A percentile compares a stretch with the other conserved stretches of the same genome.
Evolutionary conservation across 2,329 filamentous ascomycete species (phyloP).

Genomic region (Canariomyces notabilis): DNA sequence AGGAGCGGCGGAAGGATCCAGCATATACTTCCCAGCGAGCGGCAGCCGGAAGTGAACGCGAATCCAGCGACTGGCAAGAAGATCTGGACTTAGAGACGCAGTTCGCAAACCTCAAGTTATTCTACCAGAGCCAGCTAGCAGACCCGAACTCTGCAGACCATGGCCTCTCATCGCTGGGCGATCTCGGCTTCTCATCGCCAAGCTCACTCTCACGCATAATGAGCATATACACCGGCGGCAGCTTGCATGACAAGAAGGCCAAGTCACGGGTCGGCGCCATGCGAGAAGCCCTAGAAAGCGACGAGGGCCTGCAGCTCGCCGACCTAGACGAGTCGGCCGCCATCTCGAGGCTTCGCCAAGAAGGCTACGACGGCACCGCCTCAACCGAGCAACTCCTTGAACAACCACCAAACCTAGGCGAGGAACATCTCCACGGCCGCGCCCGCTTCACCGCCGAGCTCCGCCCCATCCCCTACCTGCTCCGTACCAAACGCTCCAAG

Average conservation of each 20-base stretch:
- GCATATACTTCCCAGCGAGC: conserved; percentile 24
- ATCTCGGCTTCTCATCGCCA: conserved; percentile 66
- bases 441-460: conserved; percentile 66
- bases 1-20: conserved; percentile 47
- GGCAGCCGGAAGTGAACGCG: background rate
- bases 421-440: conserved; percentile 43
- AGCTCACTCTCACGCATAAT: conserved; percentile 82
- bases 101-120: conserved; percentile 69
- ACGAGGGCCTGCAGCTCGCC: conserved; percentile 67
- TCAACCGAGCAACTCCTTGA: conserved; percentile 44
- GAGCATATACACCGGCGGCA: conserved; percentile 74
- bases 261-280: conserved; percentile 67
- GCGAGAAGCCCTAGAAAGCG: conserved; percentile 67
- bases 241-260: conserved; percentile 57
- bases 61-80: conserved; percentile 33
- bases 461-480: conserved; percentile 73
- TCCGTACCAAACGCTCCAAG: conserved; percentile 90
- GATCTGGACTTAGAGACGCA: conserved; percentile 61
- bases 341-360: conserved; percentile 53
- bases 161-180: conserved; percentile 41
- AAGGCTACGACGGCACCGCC: conserved; percentile 60
- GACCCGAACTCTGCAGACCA: conserved; percentile 51
- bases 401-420: conserved; percentile 36
- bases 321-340: conserved; percentile 56
- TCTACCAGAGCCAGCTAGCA: conserved; percentile 75